Percentiles rank a stretch among this genome's conserved stretches.
These are phyloP conservation scores for Agaricus sinodeliciosus DNA, from an alignment of 768 basidiomycete genomes.

Conservation along the genomic window DNA sequence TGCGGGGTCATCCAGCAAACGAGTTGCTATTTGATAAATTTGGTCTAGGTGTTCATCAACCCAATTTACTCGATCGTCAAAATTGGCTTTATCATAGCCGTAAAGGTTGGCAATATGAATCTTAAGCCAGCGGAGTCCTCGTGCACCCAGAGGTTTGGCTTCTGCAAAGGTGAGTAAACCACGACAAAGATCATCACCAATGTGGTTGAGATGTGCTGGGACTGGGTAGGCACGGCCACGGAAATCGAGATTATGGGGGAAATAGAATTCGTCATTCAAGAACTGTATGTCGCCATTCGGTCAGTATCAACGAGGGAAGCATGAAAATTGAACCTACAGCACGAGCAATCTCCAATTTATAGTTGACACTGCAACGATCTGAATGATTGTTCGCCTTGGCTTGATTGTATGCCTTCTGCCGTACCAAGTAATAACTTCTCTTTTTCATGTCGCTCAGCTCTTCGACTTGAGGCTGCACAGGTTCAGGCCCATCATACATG, in stretches of 20 bases:
- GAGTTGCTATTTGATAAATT: constrained; percentile 63
- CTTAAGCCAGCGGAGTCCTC: constrained; percentile 90
- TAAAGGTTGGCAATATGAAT: constrained; percentile 92
- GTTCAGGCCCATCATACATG: constrained; percentile 57
- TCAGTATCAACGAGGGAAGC: not conserved
- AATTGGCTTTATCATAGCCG: constrained; percentile 91
- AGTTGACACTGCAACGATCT: constrained; percentile 89
- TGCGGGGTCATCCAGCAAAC: constrained; percentile 17
- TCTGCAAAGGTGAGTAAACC: constrained; percentile 83
- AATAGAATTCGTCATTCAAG: constrained; percentile 80
- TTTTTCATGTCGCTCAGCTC: constrained; percentile 40
- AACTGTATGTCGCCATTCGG: constrained; percentile 40
- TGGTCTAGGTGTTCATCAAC: constrained; percentile 67
- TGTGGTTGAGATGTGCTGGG: constrained; percentile 91
- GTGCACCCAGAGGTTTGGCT: constrained; percentile 69
- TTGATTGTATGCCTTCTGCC: constrained; percentile 49
- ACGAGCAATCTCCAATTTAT: constrained; percentile 93
- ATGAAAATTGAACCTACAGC: constrained; percentile 49
- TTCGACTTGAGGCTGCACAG: constrained; percentile 38
- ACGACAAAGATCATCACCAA: constrained; percentile 90
- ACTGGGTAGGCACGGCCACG: constrained; percentile 96
- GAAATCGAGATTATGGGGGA: constrained; percentile 97
- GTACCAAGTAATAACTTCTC: constrained; percentile 46
- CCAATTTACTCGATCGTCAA: constrained; percentile 86
- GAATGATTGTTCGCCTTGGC: constrained; percentile 79